A percentile compares a stretch with the other conserved stretches of the same genome.
These are phyloP conservation scores for Populus euphratica DNA, from an alignment of 345 rosid species.

Conservation along the genomic window DNA sequence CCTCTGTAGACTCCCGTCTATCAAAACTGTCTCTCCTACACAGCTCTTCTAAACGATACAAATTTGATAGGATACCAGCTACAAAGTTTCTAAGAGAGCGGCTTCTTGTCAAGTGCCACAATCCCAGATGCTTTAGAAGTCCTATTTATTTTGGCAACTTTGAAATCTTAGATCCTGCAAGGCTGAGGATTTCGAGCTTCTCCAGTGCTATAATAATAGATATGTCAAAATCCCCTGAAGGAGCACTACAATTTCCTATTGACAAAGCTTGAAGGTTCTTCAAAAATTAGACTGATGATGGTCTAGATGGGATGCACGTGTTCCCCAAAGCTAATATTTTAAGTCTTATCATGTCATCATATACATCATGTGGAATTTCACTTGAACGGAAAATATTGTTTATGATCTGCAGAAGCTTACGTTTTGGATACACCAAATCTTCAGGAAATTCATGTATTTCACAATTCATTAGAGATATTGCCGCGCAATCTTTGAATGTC, in stretches of 20 bases:
- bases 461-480: neutral
- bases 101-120: constrained; percentile 14
- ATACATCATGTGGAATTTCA: constrained; percentile 8
- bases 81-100: constrained; percentile 7
- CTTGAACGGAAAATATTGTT: fast-evolving
- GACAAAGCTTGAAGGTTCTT: constrained; percentile 16
- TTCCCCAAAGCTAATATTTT: constrained; percentile 14
- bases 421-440: constrained; percentile 13
- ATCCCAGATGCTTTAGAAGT: constrained; percentile 9
- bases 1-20: constrained; percentile 17
- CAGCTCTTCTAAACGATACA: constrained; percentile 29
- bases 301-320: constrained; percentile 1
- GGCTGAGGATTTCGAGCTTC: constrained; percentile 18
- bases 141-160: constrained; percentile 24
- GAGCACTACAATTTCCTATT: constrained; percentile 2
- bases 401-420: neutral
- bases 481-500: neutral
- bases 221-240: neutral
- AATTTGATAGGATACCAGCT: constrained; percentile 6
- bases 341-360: constrained; percentile 14
- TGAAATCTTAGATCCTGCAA: neutral
- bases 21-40: constrained; percentile 10
- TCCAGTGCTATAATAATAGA: constrained; percentile 6
- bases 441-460: neutral
- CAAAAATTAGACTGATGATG: constrained; percentile 2